phyloP scores from a whole-genome alignment of 768 basidiomycete genomes.

The Holtermanniella nyarrowii region DNA sequence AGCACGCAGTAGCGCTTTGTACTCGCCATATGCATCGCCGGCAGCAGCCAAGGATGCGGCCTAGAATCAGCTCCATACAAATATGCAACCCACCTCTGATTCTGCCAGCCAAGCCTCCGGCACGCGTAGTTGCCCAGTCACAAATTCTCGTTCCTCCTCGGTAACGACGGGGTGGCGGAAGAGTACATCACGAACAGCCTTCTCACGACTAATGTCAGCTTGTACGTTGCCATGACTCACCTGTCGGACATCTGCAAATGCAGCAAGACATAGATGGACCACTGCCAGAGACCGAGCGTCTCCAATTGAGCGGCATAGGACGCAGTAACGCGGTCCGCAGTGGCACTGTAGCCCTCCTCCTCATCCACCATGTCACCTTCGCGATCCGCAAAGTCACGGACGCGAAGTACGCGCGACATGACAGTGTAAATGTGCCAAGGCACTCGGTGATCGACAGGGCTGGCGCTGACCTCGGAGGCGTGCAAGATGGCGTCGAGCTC shows the following conservation, averaged over 20 bases:
- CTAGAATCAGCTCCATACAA: background rate
- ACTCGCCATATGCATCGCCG: slow-evolving; percentile 61
- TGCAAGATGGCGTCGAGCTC: slow-evolving; percentile 55
- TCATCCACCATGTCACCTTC: slow-evolving; percentile 19
- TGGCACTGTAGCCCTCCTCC: slow-evolving; percentile 67
- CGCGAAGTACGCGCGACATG: slow-evolving; percentile 66
- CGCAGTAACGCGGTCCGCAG: slow-evolving; percentile 70
- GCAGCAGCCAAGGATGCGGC: slow-evolving; percentile 59
- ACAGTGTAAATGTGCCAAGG: slow-evolving; percentile 90
- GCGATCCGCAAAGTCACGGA: slow-evolving; percentile 82
- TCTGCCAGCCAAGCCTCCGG: slow-evolving; percentile 83
- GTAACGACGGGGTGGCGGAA: slow-evolving; percentile 45
- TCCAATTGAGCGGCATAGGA: slow-evolving; percentile 83
- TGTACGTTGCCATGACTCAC: slow-evolving; percentile 46
- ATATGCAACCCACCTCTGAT: slow-evolving; percentile 59
- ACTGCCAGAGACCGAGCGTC: slow-evolving; percentile 64
- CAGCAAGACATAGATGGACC: slow-evolving; percentile 77
- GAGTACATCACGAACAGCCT: slow-evolving; percentile 70
- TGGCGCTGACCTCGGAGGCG: slow-evolving; percentile 63
- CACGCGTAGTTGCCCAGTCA: slow-evolving; percentile 63
- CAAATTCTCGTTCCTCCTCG: slow-evolving; percentile 22
- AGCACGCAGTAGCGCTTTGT: slow-evolving; percentile 63
- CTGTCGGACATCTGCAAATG: slow-evolving; percentile 72
- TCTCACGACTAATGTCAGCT: slow-evolving; percentile 54
- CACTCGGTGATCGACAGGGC: slow-evolving; percentile 68